A percentile compares a stretch with the other conserved stretches of the same genome.
phyloP scores from a whole-genome alignment of 768 basidiomycete genomes.

The Pleurotus tuber-regium region DNA sequence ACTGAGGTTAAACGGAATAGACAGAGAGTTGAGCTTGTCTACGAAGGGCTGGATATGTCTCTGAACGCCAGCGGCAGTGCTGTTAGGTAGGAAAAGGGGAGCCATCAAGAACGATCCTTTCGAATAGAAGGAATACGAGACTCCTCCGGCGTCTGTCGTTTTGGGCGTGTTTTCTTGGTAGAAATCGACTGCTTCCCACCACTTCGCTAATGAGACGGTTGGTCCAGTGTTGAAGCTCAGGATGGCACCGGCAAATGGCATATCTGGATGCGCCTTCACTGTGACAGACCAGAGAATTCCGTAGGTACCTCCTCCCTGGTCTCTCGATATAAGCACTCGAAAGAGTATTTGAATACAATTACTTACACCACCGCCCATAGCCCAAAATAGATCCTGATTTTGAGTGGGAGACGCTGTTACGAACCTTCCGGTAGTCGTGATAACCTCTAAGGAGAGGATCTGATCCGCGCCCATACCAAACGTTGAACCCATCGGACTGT shows the following conservation, averaged over 20 bases:
- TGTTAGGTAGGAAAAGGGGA: not conserved
- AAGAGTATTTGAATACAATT: conserved; percentile 32
- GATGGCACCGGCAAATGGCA: not conserved
- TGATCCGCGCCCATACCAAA: conserved; percentile 32
- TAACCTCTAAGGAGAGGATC: conserved; percentile 32
- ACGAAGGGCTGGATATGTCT: not conserved
- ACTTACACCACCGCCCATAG: conserved; percentile 40
- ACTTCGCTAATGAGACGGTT: not conserved
- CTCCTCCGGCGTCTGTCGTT: not conserved
- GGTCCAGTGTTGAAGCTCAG: not conserved
- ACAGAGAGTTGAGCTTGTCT: not conserved
- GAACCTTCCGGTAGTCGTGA: conserved; percentile 38
- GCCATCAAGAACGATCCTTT: not conserved
- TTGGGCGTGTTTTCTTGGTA: not conserved
- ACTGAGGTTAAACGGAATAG: not conserved
- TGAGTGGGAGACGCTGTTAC: conserved; percentile 34
- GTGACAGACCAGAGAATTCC: not conserved
- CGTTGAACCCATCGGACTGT: conserved; percentile 23
- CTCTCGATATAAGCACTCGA: no score
- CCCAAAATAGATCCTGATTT: conserved; percentile 43
- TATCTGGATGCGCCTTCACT: not conserved
- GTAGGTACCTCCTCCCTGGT: not conserved
- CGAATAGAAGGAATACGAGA: not conserved
- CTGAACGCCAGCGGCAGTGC: not conserved
- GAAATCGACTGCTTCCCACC: not conserved